Percentiles rank a stretch among this genome's conserved stretches.
Evolutionary conservation across 352 stramenopile species (phyloP).

Genomic region (Pythium phragmiticola): DNA sequence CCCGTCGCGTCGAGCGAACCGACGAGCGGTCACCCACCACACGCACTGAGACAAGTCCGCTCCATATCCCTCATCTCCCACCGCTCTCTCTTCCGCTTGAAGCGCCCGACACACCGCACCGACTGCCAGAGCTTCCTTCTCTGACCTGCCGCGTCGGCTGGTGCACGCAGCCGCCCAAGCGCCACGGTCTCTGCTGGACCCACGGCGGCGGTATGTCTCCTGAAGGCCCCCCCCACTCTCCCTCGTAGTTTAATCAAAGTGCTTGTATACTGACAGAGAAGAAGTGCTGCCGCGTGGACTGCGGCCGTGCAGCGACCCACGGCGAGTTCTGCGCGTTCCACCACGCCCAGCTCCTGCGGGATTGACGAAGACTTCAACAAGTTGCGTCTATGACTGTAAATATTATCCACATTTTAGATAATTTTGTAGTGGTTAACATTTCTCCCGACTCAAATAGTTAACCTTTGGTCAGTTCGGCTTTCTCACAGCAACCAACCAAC

Average conservation of each 20-base stretch:
- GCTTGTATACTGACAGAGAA: constrained; percentile 28
- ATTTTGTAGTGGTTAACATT: background rate
- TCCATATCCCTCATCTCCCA: background rate
- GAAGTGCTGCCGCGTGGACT: constrained; percentile 43
- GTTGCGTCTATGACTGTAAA: constrained; percentile 12
- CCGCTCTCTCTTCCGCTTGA: background rate
- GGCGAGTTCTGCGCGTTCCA: constrained; percentile 56
- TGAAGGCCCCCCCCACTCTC: too few species aligned
- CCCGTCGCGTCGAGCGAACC: background rate
- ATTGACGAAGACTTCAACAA: background rate
- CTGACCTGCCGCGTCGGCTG: constrained; percentile 41
- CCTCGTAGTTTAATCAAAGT: background rate
- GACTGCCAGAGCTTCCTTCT: background rate
- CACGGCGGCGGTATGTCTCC: constrained; percentile 40
- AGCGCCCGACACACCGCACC: background rate
- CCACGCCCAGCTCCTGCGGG: constrained; percentile 8
- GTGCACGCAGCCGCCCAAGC: constrained; percentile 42
- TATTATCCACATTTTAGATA: background rate
- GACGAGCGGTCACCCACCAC: background rate
- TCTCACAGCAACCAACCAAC: background rate
- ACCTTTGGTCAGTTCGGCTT: background rate
- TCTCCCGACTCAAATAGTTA: background rate
- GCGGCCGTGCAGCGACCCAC: constrained; percentile 25
- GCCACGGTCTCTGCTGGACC: constrained; percentile 49
- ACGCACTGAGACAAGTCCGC: background rate